Conservation (phyloP, 345 rosid species). For the Balakata baccata region DNA sequence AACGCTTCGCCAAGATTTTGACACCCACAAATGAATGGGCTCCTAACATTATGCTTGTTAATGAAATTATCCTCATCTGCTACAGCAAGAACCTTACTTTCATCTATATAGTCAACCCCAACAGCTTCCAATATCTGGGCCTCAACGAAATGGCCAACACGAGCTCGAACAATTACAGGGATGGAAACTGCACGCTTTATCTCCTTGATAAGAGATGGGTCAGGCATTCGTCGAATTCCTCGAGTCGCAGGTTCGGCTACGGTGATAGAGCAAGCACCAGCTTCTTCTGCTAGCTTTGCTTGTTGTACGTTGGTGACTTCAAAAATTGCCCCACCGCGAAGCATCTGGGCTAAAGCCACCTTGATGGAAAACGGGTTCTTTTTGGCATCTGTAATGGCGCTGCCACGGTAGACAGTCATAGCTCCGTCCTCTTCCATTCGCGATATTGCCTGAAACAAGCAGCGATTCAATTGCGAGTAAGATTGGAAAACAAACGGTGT, state of each 20-base stretch:
- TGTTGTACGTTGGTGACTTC: slow-evolving; percentile 23
- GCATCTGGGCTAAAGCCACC: slow-evolving; percentile 26
- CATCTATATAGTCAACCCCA: slow-evolving; percentile 37
- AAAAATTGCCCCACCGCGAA: slow-evolving; percentile 32
- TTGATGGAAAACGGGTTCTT: slow-evolving; percentile 26
- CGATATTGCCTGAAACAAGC: slow-evolving; percentile 21
- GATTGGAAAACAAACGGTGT: neutral
- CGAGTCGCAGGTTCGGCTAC: slow-evolving; percentile 12
- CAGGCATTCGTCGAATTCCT: slow-evolving; percentile 20
- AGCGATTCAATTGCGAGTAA: neutral
- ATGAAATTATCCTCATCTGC: slow-evolving; percentile 42
- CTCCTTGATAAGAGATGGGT: slow-evolving; percentile 25
- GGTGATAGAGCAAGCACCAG: slow-evolving; percentile 30
- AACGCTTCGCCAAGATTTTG: slow-evolving; percentile 40
- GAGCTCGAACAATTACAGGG: slow-evolving; percentile 30
- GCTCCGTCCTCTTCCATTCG: slow-evolving; percentile 34
- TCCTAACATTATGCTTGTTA: slow-evolving; percentile 47
- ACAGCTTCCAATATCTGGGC: slow-evolving; percentile 37
- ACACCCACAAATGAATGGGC: slow-evolving; percentile 50
- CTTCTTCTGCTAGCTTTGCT: slow-evolving; percentile 31
- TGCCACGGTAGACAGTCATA: slow-evolving; percentile 24
- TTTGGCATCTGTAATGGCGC: slow-evolving; percentile 18
- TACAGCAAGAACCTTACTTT: slow-evolving; percentile 30
- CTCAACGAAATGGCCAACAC: slow-evolving; percentile 42
- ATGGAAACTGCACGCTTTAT: slow-evolving; percentile 30